Evolutionary conservation across 2,329 filamentous ascomycete genomes (phyloP).

Genomic region (Paradendryphiella salina): DNA sequence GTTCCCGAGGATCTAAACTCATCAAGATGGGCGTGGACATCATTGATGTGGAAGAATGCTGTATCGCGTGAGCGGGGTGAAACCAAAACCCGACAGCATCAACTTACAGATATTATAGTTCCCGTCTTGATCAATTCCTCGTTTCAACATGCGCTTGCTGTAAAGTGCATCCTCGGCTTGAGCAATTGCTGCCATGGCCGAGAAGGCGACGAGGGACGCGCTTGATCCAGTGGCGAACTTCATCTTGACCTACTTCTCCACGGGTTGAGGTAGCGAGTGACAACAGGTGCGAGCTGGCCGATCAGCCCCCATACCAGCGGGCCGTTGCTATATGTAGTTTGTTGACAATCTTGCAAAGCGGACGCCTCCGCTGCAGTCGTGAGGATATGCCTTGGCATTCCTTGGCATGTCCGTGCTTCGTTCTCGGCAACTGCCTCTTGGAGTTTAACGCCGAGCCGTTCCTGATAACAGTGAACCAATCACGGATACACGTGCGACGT

Average conservation of each 20-base stretch:
- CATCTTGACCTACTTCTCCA: slow-evolving; percentile 20
- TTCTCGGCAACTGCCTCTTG: slow-evolving; percentile 37
- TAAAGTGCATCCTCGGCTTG: slow-evolving; percentile 38
- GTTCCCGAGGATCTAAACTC: slow-evolving; percentile 64
- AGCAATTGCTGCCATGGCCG: slow-evolving; percentile 22
- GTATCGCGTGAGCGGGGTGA: slow-evolving; percentile 1
- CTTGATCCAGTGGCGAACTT: slow-evolving; percentile 23
- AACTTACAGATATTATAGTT: slow-evolving; percentile 44
- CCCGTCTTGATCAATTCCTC: slow-evolving; percentile 37
- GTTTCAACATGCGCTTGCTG: slow-evolving; percentile 36
- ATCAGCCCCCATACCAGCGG: background rate
- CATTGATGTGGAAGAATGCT: slow-evolving; percentile 70
- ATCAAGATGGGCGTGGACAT: slow-evolving; percentile 69
- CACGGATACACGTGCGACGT: slow-evolving; percentile 32
- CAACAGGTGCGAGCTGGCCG: slow-evolving; percentile 6
- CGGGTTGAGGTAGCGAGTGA: background rate
- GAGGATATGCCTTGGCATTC: background rate
- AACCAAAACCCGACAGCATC: accelerated
- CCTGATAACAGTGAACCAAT: slow-evolving; percentile 37
- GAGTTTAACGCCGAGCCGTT: slow-evolving; percentile 11
- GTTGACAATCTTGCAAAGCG: slow-evolving; percentile 1
- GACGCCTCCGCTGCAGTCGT: slow-evolving; percentile 13
- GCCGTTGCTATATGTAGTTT: slow-evolving; percentile 20
- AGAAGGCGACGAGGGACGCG: slow-evolving; percentile 25
- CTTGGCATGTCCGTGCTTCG: slow-evolving; percentile 20